Base-by-base conservation (phyloP, 768 basidiomycete species). In the Pisolithus albus region DNA sequence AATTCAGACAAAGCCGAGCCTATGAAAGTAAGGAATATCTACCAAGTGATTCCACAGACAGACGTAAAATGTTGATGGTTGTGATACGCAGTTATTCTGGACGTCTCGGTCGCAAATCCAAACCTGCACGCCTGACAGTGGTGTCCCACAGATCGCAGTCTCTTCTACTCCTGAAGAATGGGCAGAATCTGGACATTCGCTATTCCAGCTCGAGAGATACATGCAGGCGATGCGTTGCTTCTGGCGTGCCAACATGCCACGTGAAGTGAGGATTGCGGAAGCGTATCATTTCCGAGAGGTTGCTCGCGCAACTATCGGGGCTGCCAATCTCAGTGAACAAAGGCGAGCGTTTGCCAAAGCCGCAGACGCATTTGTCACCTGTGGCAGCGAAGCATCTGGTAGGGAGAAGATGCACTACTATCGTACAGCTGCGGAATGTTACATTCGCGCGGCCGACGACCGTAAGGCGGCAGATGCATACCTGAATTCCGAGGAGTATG, bases 191-290 rank as follows among this genome's bases (percentile, higher is more conserved):
- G 77, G 75, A 0, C 55, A 54, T 0, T 57, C 63, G 7, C 53
- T 79, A 3, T 80, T 79, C 58, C 56, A 65, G 6, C 58, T 64
- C 19, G 58, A 64, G 41, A 60, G 52, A 30, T 85, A 77, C 54
- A 58, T 68, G 3, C 78, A 83, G 53, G 80, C 84, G 0, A 74
- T 72, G 67, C 70, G 77, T 46, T 79, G 78, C 51, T 83, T 75
- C 43, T 70, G 74, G 46, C 71, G 75, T 4, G 84, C 83, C 1
- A 62, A 53, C 2, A 58, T 70, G 42, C 62, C 55, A 0, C 70
- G 72, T 11, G 72, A 82, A 63, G 72, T 64, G 11, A 68, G 63
- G 2, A 71, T 82, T 11, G 73, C 81, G 1, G 53, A 75, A 6
- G 79, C 83, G 0, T 83, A 79, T 55, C 70, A 74, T 45, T 70